These are phyloP conservation scores for Reutealis trisperma DNA, from an alignment of 345 rosid species.

Conservation along the genomic window DNA sequence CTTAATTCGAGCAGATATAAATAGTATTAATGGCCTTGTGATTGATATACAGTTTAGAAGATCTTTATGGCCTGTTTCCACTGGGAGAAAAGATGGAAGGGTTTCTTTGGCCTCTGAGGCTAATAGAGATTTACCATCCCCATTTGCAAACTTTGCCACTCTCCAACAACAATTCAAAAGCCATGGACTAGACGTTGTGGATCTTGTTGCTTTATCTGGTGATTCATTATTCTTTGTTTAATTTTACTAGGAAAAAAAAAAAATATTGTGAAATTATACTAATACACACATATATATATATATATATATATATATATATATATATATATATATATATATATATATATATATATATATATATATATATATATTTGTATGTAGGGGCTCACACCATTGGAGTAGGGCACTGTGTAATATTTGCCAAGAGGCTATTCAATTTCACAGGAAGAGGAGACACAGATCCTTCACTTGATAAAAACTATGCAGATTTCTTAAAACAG, in stretches of 20 bases:
- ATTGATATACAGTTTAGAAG: slow-evolving; percentile 35
- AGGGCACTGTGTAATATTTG: slow-evolving; percentile 46
- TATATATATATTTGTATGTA: slow-evolving; percentile 32
- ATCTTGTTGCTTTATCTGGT: slow-evolving; percentile 65
- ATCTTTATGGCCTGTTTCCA: slow-evolving; percentile 51
- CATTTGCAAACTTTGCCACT: slow-evolving; percentile 40
- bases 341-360: no score
- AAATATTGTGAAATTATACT: no score
- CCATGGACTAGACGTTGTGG: slow-evolving; percentile 45
- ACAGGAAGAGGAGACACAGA: slow-evolving; percentile 60
- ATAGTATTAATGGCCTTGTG: not conserved
- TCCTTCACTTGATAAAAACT: slow-evolving; percentile 41
- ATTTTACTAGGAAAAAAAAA: no score
- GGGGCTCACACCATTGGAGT: slow-evolving; percentile 70
- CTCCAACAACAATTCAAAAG: slow-evolving; percentile 32
- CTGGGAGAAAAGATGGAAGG: slow-evolving; percentile 64
- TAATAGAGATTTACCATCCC: slow-evolving; percentile 47
- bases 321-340: no score
- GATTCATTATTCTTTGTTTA: not conserved
- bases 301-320: slow-evolving; percentile 28
- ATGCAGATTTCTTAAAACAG: slow-evolving; percentile 41
- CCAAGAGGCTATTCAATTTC: slow-evolving; percentile 57
- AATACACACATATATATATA: not conserved
- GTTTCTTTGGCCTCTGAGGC: slow-evolving; percentile 49
- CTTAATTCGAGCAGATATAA: no score